A percentile compares a stretch with the other conserved stretches of the same genome.
phyloP scores from a whole-genome alignment of 495 filamentous ascomycete genomes.

The Platismatia glauca region DNA sequence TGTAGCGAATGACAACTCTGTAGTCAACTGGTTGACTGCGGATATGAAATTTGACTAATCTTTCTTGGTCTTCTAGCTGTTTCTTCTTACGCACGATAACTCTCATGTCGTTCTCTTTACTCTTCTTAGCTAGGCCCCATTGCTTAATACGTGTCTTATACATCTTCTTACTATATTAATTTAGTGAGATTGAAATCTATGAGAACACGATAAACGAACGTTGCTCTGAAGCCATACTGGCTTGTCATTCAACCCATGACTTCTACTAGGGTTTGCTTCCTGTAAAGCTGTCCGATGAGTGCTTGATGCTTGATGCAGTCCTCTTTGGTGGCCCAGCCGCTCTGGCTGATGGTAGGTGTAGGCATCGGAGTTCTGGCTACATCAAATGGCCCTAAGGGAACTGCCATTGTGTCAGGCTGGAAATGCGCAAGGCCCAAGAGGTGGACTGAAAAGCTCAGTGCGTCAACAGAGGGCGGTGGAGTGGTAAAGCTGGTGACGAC shows the following conservation, averaged over 20 bases:
- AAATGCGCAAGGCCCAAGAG: no score
- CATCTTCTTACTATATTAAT: slow-evolving; percentile 9
- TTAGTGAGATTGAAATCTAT: no score
- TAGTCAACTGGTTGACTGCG: no score
- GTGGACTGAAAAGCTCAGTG: no score
- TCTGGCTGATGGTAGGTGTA: background rate
- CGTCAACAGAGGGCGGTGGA: no score
- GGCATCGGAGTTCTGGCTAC: no score
- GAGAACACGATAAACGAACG: slow-evolving; percentile 18
- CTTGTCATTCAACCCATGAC: slow-evolving; percentile 21
- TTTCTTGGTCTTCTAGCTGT: no score
- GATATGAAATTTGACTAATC: no score
- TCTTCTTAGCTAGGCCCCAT: slow-evolving; percentile 28
- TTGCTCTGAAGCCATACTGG: slow-evolving; percentile 24
- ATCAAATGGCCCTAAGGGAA: background rate
- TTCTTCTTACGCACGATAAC: slow-evolving; percentile 27
- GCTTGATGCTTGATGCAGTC: no score
- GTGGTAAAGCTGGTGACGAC: no score
- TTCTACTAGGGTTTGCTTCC: slow-evolving; percentile 12
- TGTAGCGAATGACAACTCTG: slow-evolving; percentile 7
- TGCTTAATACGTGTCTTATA: slow-evolving; percentile 26
- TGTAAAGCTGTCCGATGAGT: background rate
- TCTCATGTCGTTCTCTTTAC: slow-evolving; percentile 28
- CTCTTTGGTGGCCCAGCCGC: no score
- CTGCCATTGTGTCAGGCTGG: no score